These are phyloP conservation scores for Neonectria sp. DNA, from an alignment of 2,329 filamentous ascomycete genomes.

Conservation along the genomic window DNA sequence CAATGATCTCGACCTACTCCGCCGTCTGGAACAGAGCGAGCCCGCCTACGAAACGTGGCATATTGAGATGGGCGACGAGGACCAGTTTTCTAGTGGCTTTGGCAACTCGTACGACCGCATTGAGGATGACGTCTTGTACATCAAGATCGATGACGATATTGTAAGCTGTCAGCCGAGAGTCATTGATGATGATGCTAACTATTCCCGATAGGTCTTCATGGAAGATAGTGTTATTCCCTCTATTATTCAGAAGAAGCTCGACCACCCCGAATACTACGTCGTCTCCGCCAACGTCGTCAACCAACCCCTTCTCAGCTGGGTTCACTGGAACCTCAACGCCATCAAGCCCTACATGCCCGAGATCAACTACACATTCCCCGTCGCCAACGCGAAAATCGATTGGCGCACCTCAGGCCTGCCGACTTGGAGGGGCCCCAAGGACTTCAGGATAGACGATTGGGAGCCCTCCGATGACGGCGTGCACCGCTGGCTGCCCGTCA, in stretches of 20 bases:
- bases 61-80: conserved; percentile 51
- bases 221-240: conserved; percentile 63
- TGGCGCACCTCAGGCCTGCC: conserved; percentile 60
- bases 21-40: conserved; percentile 55
- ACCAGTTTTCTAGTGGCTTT: conserved; percentile 51
- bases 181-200: conserved; percentile 10
- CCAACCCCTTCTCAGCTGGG: conserved; percentile 66
- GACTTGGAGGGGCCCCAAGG: conserved; percentile 48
- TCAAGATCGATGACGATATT: conserved; percentile 57
- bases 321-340: conserved; percentile 68
- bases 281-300: conserved; percentile 72
- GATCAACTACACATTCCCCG: conserved; percentile 45
- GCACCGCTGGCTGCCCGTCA: conserved; percentile 67
- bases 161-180: conserved; percentile 46
- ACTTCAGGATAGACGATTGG: conserved; percentile 51
- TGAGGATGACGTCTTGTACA: conserved; percentile 61
- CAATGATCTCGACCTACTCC: conserved; percentile 57
- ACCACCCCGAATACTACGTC: conserved; percentile 64
- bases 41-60: conserved; percentile 56
- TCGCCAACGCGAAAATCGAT: conserved; percentile 40
- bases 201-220: conserved; percentile 51
- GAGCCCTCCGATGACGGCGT: conserved; percentile 54
- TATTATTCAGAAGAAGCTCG: conserved; percentile 66
- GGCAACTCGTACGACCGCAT: conserved; percentile 59
- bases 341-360: conserved; percentile 70